Evolutionary conservation across 805 yeast species (phyloP).

Genomic region (Nakazawaea populi): DNA sequence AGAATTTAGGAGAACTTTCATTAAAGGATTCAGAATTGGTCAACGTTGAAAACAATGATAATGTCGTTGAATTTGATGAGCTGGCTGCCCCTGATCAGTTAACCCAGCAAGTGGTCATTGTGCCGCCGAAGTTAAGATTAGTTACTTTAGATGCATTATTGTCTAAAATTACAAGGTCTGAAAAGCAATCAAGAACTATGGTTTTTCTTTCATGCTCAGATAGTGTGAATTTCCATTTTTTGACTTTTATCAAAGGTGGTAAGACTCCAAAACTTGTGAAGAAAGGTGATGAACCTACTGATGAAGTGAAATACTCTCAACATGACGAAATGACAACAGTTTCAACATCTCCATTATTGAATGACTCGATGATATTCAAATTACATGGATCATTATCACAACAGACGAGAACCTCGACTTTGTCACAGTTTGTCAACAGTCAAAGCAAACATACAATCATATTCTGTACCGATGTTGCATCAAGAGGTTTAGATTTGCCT

Average conservation of each 20-base stretch:
- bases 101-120: constrained; percentile 70
- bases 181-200: constrained; percentile 47
- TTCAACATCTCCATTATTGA: constrained; percentile 47
- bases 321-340: constrained; percentile 31
- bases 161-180: constrained; percentile 36
- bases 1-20: constrained; percentile 74
- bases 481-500: constrained; percentile 94
- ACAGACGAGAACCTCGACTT: constrained; percentile 72
- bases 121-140: constrained; percentile 87
- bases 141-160: constrained; percentile 73
- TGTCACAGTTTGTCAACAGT: constrained; percentile 48
- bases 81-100: constrained; percentile 83
- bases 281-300: constrained; percentile 18
- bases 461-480: constrained; percentile 96
- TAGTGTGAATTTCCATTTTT: constrained; percentile 91
- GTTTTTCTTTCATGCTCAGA: constrained; percentile 93
- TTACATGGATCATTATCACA: constrained; percentile 91
- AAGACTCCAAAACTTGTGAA: constrained; percentile 19
- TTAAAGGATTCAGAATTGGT: constrained; percentile 71
- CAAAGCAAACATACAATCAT: constrained; percentile 53
- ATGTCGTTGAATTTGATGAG: constrained; percentile 21
- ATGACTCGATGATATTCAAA: constrained; percentile 49
- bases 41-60: constrained; percentile 27
- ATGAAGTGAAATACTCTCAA: constrained; percentile 17
- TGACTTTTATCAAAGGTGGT: constrained; percentile 62